phyloP scores from a whole-genome alignment of 768 basidiomycete species.

The Boletus rufocinnamomeus region DNA sequence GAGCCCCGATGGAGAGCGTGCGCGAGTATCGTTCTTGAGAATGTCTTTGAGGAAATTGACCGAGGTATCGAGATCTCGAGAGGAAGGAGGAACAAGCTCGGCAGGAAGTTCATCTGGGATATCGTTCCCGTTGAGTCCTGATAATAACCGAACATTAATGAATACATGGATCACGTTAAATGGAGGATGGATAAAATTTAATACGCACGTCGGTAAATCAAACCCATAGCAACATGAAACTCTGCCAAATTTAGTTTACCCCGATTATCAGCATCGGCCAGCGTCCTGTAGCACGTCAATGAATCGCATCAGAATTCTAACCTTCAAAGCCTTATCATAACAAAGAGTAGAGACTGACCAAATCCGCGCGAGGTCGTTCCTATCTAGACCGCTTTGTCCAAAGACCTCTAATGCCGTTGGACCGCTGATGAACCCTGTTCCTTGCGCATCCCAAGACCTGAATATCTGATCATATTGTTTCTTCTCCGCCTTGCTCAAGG shows the following conservation, averaged over 20 bases:
- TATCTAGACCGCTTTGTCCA: conserved; percentile 85
- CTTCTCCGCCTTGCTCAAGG: conserved; percentile 85
- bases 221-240: conserved; percentile 98
- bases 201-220: conserved; percentile 91
- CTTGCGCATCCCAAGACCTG: conserved; percentile 87
- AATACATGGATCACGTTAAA: background rate
- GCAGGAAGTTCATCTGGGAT: conserved; percentile 85
- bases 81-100: conserved; percentile 91
- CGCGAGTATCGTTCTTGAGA: conserved; percentile 82
- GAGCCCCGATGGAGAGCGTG: conserved; percentile 56
- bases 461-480: conserved; percentile 97
- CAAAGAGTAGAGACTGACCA: conserved; percentile 60
- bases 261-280: conserved; percentile 91
- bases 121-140: conserved; percentile 89
- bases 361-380: conserved; percentile 89
- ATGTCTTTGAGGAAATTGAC: conserved; percentile 89
- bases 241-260: conserved; percentile 95
- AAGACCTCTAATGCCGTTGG: conserved; percentile 88
- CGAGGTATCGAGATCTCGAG: conserved; percentile 83
- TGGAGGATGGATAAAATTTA: background rate
- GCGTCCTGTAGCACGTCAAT: conserved; percentile 55
- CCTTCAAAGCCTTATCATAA: background rate
- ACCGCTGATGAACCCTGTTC: conserved; percentile 84
- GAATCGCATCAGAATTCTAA: conserved; percentile 1
- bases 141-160: background rate